phyloP scores from a whole-genome alignment of 495 filamentous ascomycete genomes.

The Gamarada debralockiae region DNA sequence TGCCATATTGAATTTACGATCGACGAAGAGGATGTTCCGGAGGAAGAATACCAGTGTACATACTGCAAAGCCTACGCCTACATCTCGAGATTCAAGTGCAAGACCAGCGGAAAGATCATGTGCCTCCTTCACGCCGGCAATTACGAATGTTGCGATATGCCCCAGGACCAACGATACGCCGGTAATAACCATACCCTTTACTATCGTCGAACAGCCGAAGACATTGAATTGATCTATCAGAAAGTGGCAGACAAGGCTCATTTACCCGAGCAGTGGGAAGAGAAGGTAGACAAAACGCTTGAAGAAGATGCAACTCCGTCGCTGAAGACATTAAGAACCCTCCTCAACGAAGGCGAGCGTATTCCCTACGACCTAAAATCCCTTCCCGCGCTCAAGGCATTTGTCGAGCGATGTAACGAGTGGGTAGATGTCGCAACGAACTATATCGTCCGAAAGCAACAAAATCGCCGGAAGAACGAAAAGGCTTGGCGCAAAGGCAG shows the following conservation, averaged over 20 bases:
- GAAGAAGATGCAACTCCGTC: slow-evolving; percentile 79
- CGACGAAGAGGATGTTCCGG: slow-evolving; percentile 63
- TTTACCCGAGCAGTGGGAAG: slow-evolving; percentile 83
- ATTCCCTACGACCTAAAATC: slow-evolving; percentile 91
- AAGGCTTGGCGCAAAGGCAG: slow-evolving; percentile 77
- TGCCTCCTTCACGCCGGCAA: slow-evolving; percentile 76
- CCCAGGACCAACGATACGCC: slow-evolving; percentile 54
- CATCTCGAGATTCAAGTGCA: slow-evolving; percentile 84
- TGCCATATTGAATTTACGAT: slow-evolving; percentile 30
- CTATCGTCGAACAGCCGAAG: slow-evolving; percentile 73
- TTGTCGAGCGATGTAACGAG: slow-evolving; percentile 93
- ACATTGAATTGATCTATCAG: slow-evolving; percentile 58
- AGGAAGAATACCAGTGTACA: slow-evolving; percentile 85
- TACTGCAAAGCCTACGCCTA: slow-evolving; percentile 93
- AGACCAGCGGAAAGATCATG: slow-evolving; percentile 68
- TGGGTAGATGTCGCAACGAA: slow-evolving; percentile 98
- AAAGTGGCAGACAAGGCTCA: slow-evolving; percentile 84
- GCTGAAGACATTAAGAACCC: slow-evolving; percentile 77
- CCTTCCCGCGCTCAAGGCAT: slow-evolving; percentile 75
- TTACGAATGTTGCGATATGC: slow-evolving; percentile 71
- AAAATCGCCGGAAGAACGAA: slow-evolving; percentile 96
- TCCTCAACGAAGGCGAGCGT: slow-evolving; percentile 93
- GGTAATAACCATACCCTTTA: slow-evolving; percentile 63
- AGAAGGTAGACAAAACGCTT: slow-evolving; percentile 81
- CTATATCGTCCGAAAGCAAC: slow-evolving; percentile 97